Conservation (phyloP, 352 stramenopile genomes). For the Phytophthora sojae region DNA sequence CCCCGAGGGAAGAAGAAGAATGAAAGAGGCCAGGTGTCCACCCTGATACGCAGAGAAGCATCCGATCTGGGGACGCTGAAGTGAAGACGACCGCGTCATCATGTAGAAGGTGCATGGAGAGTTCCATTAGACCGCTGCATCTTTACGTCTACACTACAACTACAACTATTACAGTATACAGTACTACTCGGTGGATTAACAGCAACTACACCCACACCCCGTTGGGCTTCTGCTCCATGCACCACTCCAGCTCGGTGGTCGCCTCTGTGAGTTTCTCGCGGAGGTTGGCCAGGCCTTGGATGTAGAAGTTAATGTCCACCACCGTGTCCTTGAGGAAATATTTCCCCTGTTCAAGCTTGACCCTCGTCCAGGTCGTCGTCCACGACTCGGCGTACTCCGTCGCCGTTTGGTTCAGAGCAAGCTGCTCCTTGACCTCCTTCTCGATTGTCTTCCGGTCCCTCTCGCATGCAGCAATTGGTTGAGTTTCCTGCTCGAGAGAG, state of each 20-base stretch:
- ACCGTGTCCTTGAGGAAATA: neutral
- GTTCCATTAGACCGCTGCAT: neutral
- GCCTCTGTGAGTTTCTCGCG: neutral
- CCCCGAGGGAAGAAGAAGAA: neutral
- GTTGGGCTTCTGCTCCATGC: neutral
- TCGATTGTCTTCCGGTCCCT: neutral
- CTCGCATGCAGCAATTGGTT: neutral
- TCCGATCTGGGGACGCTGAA: neutral
- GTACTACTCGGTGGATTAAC: neutral
- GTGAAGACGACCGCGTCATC: neutral
- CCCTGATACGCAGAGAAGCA: slow-evolving; percentile 1
- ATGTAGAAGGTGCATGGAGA: neutral
- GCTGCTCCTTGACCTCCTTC: neutral
- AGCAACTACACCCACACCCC: neutral
- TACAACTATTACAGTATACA: neutral
- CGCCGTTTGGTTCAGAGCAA: neutral
- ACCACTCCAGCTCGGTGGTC: slow-evolving; percentile 1
- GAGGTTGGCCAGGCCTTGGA: neutral
- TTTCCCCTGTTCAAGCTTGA: neutral
- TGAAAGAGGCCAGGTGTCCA: neutral
- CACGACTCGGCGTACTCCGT: neutral
- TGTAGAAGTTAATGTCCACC: neutral
- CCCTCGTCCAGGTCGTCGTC: neutral
- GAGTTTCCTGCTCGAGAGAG: neutral
- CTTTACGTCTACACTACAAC: slow-evolving; percentile 1